A percentile compares a stretch with the other conserved stretches of the same genome.
Conservation (phyloP, 345 rosid species). For the Gossypium ekmanianum region DNA sequence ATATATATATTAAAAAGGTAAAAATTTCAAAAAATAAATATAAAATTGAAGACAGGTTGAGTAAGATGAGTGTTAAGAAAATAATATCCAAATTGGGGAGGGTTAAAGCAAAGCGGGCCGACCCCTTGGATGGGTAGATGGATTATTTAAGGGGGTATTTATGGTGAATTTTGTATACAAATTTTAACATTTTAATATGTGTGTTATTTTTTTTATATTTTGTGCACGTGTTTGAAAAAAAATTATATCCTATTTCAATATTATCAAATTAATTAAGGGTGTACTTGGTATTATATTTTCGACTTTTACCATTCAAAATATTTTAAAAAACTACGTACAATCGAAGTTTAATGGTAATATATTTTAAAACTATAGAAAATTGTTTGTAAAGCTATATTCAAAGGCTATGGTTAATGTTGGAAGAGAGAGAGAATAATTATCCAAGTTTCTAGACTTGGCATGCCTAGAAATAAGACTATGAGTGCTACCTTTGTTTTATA, state of each 20-base stretch:
- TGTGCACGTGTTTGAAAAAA: no score
- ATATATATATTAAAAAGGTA: no score
- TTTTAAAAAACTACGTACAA: no score
- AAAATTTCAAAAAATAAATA: no score
- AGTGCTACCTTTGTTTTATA: background rate
- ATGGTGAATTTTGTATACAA: background rate
- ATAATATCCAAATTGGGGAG: background rate
- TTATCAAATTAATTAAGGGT: no score
- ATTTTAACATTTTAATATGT: background rate
- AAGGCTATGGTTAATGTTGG: background rate
- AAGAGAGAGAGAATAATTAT: background rate
- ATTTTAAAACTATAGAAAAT: background rate
- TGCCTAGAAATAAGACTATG: background rate
- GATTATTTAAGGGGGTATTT: background rate
- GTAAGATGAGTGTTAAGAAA: no score
- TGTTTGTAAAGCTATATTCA: background rate
- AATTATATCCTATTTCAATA: no score
- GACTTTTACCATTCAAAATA: background rate
- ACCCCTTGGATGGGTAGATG: background rate
- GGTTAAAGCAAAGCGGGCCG: background rate
- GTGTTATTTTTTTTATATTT: no score
- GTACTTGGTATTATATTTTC: no score
- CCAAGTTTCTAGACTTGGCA: conserved; percentile 6
- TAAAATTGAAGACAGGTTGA: no score
- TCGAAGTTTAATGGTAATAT: background rate